Conservation (phyloP, 768 basidiomycete species). For the Pleurotus djamor region DNA sequence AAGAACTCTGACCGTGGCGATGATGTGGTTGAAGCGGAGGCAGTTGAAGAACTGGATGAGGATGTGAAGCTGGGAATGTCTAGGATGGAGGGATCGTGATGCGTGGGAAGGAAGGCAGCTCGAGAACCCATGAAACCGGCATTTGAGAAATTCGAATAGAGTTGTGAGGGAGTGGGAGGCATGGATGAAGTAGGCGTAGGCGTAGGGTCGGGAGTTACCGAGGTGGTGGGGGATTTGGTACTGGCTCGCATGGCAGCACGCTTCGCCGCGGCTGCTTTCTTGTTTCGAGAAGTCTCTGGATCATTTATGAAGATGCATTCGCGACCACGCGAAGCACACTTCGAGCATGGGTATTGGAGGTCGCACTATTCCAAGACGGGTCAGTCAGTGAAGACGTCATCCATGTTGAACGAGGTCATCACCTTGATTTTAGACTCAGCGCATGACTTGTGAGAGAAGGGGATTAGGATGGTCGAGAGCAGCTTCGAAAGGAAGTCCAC, state of each 20-base stretch:
- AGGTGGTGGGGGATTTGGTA: neutral
- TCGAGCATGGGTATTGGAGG: constrained; percentile 64
- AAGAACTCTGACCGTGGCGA: constrained; percentile 38
- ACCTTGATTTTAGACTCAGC: constrained; percentile 71
- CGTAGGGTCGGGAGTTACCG: neutral
- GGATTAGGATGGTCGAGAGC: constrained; percentile 2
- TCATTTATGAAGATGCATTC: constrained; percentile 63
- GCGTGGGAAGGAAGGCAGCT: neutral
- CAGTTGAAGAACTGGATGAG: constrained; percentile 31
- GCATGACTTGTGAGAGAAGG: constrained; percentile 40
- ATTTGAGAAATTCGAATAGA: constrained; percentile 29
- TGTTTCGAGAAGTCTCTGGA: constrained; percentile 38
- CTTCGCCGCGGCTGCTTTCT: constrained; percentile 29
- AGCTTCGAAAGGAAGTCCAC: neutral
- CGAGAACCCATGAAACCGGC: neutral
- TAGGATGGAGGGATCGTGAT: neutral
- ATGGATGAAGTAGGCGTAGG: neutral
- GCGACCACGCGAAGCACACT: constrained; percentile 59
- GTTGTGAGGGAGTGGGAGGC: constrained; percentile 37
- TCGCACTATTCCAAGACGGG: constrained; percentile 38
- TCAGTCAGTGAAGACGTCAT: neutral
- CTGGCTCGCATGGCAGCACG: constrained; percentile 16
- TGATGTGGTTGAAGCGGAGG: constrained; percentile 25
- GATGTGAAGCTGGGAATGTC: constrained; percentile 19
- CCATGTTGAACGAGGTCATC: neutral